A percentile compares a stretch with the other conserved stretches of the same genome.
Conservation (phyloP, 352 stramenopile genomes). For the Pythium pyrilobum region DNA sequence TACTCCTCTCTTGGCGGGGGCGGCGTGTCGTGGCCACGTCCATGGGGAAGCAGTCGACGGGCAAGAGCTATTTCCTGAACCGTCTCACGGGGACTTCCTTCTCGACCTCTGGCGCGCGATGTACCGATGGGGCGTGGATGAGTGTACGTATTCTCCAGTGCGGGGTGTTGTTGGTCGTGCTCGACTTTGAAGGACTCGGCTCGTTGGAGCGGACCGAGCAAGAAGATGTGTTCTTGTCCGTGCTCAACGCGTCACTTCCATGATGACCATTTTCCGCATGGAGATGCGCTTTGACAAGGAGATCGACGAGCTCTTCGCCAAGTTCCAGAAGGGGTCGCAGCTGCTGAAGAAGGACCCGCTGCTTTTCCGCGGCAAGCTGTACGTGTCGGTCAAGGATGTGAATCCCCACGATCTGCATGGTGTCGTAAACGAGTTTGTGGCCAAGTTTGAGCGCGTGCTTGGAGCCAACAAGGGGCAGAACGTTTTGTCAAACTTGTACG, state of each 20-base stretch:
- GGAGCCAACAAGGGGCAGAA: slow-evolving; percentile 52
- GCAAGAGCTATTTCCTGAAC: slow-evolving; percentile 79
- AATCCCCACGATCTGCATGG: slow-evolving; percentile 53
- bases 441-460: slow-evolving; percentile 47
- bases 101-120: slow-evolving; percentile 52
- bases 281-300: slow-evolving; percentile 79
- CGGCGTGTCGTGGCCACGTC: slow-evolving; percentile 46
- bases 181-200: slow-evolving; percentile 74
- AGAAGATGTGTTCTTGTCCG: slow-evolving; percentile 75
- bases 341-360: slow-evolving; percentile 51
- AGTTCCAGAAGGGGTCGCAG: slow-evolving; percentile 62
- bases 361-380: slow-evolving; percentile 55
- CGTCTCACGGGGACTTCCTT: slow-evolving; percentile 71
- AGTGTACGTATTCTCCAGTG: slow-evolving; percentile 31
- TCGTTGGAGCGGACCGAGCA: slow-evolving; percentile 73
- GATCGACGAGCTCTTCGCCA: slow-evolving; percentile 57
- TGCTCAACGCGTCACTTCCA: slow-evolving; percentile 69
- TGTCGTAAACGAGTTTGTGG: slow-evolving; percentile 44
- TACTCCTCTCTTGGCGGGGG: slow-evolving; percentile 33
- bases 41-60: slow-evolving; percentile 72
- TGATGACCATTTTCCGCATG: slow-evolving; percentile 71
- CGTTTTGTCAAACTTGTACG: slow-evolving; percentile 65
- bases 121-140: slow-evolving; percentile 69
- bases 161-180: slow-evolving; percentile 48
- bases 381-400: slow-evolving; percentile 72